A percentile compares a stretch with the other conserved stretches of the same genome.
These are phyloP conservation scores for Neonectria sp. DNA, from an alignment of 2,329 filamentous ascomycete species.

Conservation along the genomic window DNA sequence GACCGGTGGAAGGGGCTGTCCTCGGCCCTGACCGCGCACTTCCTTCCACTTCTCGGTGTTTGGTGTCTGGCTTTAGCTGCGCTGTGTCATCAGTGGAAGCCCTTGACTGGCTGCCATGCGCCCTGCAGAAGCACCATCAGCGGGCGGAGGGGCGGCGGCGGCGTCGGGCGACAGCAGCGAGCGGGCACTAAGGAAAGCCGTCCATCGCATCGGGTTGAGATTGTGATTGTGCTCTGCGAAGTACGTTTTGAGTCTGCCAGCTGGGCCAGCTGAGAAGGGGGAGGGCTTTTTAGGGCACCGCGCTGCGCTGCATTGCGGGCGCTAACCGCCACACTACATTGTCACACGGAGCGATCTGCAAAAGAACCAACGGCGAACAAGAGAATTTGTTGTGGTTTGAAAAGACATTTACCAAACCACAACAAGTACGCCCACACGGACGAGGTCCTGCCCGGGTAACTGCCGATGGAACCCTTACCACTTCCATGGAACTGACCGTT, in stretches of 20 bases:
- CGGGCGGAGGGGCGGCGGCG: conserved; percentile 30
- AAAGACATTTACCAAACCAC: background rate
- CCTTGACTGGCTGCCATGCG: conserved; percentile 7
- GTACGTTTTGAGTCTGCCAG: conserved; percentile 8
- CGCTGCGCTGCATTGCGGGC: conserved; percentile 1
- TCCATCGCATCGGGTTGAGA: conserved; percentile 41
- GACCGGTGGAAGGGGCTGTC: background rate
- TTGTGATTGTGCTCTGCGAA: conserved; percentile 16
- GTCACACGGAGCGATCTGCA: conserved; percentile 5
- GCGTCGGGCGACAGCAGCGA: conserved; percentile 31
- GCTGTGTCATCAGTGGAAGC: background rate
- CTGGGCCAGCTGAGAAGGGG: conserved; percentile 5
- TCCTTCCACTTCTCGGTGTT: background rate
- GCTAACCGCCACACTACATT: background rate
- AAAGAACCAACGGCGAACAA: background rate
- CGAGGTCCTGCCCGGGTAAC: background rate
- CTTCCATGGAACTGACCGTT: conserved; percentile 8
- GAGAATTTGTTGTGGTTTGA: conserved; percentile 5
- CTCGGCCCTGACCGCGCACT: conserved; percentile 7
- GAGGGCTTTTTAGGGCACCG: background rate
- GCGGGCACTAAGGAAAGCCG: conserved; percentile 47
- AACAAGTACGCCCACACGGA: background rate
- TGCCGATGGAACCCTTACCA: conserved; percentile 16
- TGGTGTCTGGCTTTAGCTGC: background rate
- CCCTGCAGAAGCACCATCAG: conserved; percentile 23